These are phyloP conservation scores for Pholiota adiposa DNA, from an alignment of 1,284 basidiomycete genomes.

Conservation along the genomic window DNA sequence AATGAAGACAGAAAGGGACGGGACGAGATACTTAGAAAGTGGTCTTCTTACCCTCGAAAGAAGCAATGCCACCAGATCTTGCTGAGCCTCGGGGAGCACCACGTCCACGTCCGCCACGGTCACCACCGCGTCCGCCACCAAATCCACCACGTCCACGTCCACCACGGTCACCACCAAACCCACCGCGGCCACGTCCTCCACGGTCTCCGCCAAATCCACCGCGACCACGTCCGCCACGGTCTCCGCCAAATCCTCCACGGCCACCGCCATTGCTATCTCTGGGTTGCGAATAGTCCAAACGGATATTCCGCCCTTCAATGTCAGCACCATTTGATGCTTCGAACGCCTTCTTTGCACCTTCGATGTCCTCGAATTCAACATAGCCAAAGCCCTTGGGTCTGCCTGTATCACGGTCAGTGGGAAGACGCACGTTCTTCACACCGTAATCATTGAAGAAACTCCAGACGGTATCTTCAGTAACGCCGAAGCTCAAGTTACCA, in stretches of 20 bases:
- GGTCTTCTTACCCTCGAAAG: slow-evolving; percentile 82
- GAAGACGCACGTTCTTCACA: slow-evolving; percentile 88
- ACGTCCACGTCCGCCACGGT: slow-evolving; percentile 53
- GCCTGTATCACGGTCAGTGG: slow-evolving; percentile 92
- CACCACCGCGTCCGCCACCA: slow-evolving; percentile 49
- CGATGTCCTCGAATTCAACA: slow-evolving; percentile 89
- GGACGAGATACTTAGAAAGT: slow-evolving; percentile 56
- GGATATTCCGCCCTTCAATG: slow-evolving; percentile 81
- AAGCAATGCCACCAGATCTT: slow-evolving; percentile 72
- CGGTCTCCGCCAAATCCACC: slow-evolving; percentile 52
- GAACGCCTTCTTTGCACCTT: slow-evolving; percentile 83
- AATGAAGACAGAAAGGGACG: slow-evolving; percentile 1
- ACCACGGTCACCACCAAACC: slow-evolving; percentile 46
- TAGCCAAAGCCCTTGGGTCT: slow-evolving; percentile 97
- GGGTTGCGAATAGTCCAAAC: slow-evolving; percentile 92
- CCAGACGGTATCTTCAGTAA: slow-evolving; percentile 89
- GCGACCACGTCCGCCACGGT: slow-evolving; percentile 45
- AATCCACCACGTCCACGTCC: slow-evolving; percentile 52
- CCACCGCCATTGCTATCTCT: slow-evolving; percentile 67
- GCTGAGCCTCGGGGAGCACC: slow-evolving; percentile 44
- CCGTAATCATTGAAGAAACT: slow-evolving; percentile 91
- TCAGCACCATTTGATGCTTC: slow-evolving; percentile 75
- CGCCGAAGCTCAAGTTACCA: slow-evolving; percentile 86
- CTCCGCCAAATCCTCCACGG: slow-evolving; percentile 50
- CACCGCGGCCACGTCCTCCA: slow-evolving; percentile 44